A percentile compares a stretch with the other conserved stretches of the same genome.
phyloP scores from a whole-genome alignment of 768 basidiomycete species.

The Collybia sp. region DNA sequence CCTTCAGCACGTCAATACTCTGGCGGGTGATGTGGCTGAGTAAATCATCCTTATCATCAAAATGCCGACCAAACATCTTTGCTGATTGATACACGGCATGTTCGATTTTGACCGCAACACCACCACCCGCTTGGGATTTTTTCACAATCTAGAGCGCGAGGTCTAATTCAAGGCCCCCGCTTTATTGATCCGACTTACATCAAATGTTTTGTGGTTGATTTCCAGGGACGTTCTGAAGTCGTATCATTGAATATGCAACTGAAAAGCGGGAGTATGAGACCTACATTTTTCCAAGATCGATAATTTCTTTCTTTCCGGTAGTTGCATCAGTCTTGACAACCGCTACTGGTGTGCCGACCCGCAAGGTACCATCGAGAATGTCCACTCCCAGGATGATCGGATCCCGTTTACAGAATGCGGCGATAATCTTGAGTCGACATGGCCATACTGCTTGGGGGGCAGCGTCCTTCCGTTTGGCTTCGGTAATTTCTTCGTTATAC shows the following conservation, averaged over 20 bases:
- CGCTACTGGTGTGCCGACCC: slow-evolving; percentile 91
- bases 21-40: slow-evolving; percentile 86
- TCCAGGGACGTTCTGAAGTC: slow-evolving; percentile 81
- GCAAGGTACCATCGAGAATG: slow-evolving; percentile 87
- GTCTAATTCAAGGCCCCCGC: no score
- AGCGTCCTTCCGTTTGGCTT: slow-evolving; percentile 89
- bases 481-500: slow-evolving; percentile 87
- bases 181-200: slow-evolving; percentile 40
- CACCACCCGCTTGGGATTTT: slow-evolving; percentile 90
- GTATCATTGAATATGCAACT: slow-evolving; percentile 6
- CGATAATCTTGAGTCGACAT: slow-evolving; percentile 86
- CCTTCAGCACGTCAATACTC: slow-evolving; percentile 96
- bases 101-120: slow-evolving; percentile 98
- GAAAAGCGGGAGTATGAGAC: slow-evolving; percentile 20
- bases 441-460: slow-evolving; percentile 97
- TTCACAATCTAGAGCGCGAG: slow-evolving; percentile 65
- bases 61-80: slow-evolving; percentile 95
- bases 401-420: slow-evolving; percentile 95
- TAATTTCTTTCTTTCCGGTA: slow-evolving; percentile 87
- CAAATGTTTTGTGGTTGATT: slow-evolving; percentile 90
- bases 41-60: slow-evolving; percentile 93
- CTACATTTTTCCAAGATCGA: slow-evolving; percentile 92
- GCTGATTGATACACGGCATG: slow-evolving; percentile 94
- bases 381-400: slow-evolving; percentile 97
- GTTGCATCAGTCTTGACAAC: slow-evolving; percentile 89